A percentile compares a stretch with the other conserved stretches of the same genome.
Conservation (phyloP, 2,329 filamentous ascomycete genomes). For the Penicillium brasilianum region DNA sequence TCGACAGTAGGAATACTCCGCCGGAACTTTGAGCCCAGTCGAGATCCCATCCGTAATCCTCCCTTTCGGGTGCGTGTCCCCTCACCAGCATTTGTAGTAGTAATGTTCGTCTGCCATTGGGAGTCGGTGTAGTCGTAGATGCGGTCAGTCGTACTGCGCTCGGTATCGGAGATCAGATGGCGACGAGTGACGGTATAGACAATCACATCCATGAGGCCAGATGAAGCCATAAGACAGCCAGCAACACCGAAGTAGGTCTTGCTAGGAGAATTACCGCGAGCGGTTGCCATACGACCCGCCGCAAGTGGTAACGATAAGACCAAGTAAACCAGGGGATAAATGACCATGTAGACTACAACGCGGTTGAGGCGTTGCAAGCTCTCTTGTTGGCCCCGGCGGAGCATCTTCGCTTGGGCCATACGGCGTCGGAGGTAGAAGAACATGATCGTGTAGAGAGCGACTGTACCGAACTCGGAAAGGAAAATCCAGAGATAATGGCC, state of each 20-base stretch:
- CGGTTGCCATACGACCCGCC: constrained; percentile 48
- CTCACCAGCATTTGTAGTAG: constrained; percentile 24
- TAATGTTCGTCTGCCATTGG: constrained; percentile 37
- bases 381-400: constrained; percentile 40
- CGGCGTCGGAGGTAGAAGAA: constrained; percentile 54
- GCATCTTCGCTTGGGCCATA: constrained; percentile 43
- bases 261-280: constrained; percentile 39
- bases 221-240: constrained; percentile 61
- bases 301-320: constrained; percentile 67
- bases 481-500: constrained; percentile 62
- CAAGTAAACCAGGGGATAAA: constrained; percentile 59
- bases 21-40: constrained; percentile 28
- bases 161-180: constrained; percentile 58
- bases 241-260: constrained; percentile 56
- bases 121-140: constrained; percentile 38
- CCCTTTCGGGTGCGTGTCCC: constrained; percentile 20
- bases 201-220: constrained; percentile 62
- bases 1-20: constrained; percentile 26
- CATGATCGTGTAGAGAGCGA: constrained; percentile 55
- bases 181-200: constrained; percentile 63
- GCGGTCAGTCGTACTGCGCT: constrained; percentile 38
- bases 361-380: constrained; percentile 44
- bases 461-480: constrained; percentile 57
- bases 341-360: constrained; percentile 52
- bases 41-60: constrained; percentile 24